Percentiles rank a stretch among this genome's conserved stretches.
These are phyloP conservation scores for Garcia nutans DNA, from an alignment of 345 rosid species.

Conservation along the genomic window DNA sequence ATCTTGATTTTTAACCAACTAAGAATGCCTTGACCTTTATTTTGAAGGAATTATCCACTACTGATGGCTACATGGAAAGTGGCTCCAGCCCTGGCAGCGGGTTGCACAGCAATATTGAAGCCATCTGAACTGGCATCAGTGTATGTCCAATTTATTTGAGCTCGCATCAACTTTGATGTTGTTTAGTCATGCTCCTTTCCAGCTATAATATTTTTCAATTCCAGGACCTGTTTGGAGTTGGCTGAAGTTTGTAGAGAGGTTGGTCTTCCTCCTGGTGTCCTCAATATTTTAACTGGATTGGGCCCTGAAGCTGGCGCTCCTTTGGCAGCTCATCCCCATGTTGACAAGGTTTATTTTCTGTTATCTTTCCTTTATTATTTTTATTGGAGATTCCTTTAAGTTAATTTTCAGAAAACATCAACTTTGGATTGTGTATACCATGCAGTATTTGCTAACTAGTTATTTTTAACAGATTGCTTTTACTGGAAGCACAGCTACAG, in stretches of 20 bases:
- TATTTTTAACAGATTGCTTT: constrained; percentile 63
- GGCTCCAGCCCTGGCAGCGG: constrained; percentile 99
- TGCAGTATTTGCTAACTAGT: constrained; percentile 22
- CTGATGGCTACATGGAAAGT: constrained; percentile 97
- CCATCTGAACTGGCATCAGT: constrained; percentile 85
- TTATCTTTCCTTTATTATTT: not conserved
- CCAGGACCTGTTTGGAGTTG: constrained; percentile 97
- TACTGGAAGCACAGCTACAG: constrained; percentile 94
- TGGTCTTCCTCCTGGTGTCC: constrained; percentile 94
- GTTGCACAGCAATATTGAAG: constrained; percentile 86
- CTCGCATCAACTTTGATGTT: constrained; percentile 16
- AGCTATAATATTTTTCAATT: constrained; percentile 20
- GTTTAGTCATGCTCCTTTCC: not conserved
- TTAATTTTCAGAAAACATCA: constrained; percentile 9
- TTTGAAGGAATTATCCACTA: constrained; percentile 89
- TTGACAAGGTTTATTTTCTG: constrained; percentile 67
- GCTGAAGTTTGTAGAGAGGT: constrained; percentile 86
- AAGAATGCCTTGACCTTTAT: constrained; percentile 16
- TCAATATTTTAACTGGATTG: constrained; percentile 87
- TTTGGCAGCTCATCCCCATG: constrained; percentile 82
- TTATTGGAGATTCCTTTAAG: constrained; percentile 15
- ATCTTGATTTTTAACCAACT: constrained; percentile 10
- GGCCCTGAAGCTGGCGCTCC: constrained; percentile 99
- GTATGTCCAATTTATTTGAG: constrained; percentile 43
- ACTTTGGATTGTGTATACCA: constrained; percentile 5